Percentiles rank a stretch among this genome's conserved stretches.
Evolutionary conservation across 768 basidiomycete species (phyloP).

Genomic region (Pluteus cervinus): DNA sequence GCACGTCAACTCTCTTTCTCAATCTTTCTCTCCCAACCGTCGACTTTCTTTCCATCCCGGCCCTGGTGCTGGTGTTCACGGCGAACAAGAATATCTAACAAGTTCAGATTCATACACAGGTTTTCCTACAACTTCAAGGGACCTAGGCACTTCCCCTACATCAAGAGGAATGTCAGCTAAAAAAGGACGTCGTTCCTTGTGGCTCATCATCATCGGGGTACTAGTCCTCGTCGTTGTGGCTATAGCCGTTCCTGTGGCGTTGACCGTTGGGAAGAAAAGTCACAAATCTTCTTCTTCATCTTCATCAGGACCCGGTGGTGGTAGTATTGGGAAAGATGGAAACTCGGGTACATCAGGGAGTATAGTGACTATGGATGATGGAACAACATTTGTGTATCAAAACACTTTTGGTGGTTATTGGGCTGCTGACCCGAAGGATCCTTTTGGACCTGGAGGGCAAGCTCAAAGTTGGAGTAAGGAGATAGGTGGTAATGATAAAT

Average conservation of each 20-base stretch:
- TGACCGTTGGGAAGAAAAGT: slow-evolving; percentile 17
- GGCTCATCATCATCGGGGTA: too few relatives aligned
- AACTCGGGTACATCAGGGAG: slow-evolving; percentile 63
- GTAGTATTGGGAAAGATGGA: slow-evolving; percentile 6
- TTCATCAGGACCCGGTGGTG: slow-evolving; percentile 3
- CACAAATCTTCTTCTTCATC: slow-evolving; percentile 9
- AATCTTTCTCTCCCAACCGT: too few relatives aligned
- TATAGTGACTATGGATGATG: slow-evolving; percentile 63
- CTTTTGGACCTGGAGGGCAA: slow-evolving; percentile 68
- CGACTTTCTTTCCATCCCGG: too few relatives aligned
- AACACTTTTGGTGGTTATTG: slow-evolving; percentile 82
- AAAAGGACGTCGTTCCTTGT: too few relatives aligned
- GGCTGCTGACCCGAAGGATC: slow-evolving; percentile 65
- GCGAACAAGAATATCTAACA: too few relatives aligned
- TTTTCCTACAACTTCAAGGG: too few relatives aligned
- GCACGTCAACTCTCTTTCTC: too few relatives aligned
- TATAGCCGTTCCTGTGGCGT: slow-evolving; percentile 30
- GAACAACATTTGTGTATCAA: slow-evolving; percentile 69
- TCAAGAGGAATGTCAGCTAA: too few relatives aligned
- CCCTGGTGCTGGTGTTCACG: too few relatives aligned
- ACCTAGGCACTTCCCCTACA: too few relatives aligned
- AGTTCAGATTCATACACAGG: too few relatives aligned
- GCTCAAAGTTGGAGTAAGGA: slow-evolving; percentile 78
- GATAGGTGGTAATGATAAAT: slow-evolving; percentile 65
- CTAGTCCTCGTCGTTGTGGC: slow-evolving; percentile 32